Evolutionary conservation across 371 early-diverging fungal species (phyloP), one percentile per base, ranked within the genome.

Genomic region (Cokeromyces recurvatus): DNA sequence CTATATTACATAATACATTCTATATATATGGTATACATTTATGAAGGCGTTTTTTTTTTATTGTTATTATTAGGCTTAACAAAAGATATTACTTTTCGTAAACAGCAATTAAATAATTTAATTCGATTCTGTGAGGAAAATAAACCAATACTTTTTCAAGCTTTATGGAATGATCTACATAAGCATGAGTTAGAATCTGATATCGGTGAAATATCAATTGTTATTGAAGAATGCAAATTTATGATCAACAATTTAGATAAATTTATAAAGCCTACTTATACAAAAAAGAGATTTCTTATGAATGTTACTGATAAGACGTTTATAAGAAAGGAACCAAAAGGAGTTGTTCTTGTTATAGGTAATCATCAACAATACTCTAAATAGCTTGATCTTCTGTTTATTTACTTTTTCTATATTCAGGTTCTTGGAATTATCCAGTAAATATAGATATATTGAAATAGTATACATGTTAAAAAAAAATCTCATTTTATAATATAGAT

Each of bases 341-440:
- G 98, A 19, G 74, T 84, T 8, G 91, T 86, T 5, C 56, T 89
- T 27, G 66, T 89, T 38, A 73, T 88, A 32, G 83, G 85, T 73
- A 64, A 57, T 2, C 29, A 41, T 14, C 14, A 36, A 37, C 7
- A 38, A n/a, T 21, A 34, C n/a, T n/a, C n/a, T n/a, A n/a, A n/a
- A 19, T 22, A 21, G 21, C 37, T 38, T 31, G 24, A 11, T 38
- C 23, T 37, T 34, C 17, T 11, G 12, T 12, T 43, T 16, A 34
- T 16, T 11, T 15, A 24, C 25, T 17, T 32, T 7, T 4, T 32
- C 42, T 12, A 15, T 17, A 32, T 50, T 12, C 43, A 69, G 74
- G 75, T n/a, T 75, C 95, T 2, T 94, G 95, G 97, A 96, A 96
- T 62, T 94, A 89, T 64, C 93, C 90, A 21, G 55, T 92, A 64